Evolutionary conservation across 352 stramenopile genomes (phyloP), one percentile per base, ranked within the genome.

Genomic region (Globisporangium echinulatum): DNA sequence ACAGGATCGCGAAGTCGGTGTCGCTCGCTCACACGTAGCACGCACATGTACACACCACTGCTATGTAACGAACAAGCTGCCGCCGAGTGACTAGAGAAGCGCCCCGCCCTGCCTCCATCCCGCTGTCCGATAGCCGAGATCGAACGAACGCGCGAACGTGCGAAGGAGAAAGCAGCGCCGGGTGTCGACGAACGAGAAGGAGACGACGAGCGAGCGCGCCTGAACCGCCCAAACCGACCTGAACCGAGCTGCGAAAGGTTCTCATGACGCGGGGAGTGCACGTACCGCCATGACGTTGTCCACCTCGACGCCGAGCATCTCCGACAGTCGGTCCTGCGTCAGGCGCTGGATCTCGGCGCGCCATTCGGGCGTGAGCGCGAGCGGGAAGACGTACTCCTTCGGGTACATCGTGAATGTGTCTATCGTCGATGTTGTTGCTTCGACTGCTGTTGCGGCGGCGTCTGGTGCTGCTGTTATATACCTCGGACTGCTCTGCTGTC

Each of bases 251-350:
- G 25, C 40, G 40, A 13, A 44, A 13, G 1, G 40, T 44, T 44
- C 40, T 13, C 2, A 44, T 3, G 40, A 44, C 40, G 40, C 7
- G 40, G 40, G 11, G 40, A 33, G n/a, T 6, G 40, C 25, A 62
- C 62, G 69, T 88, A 94, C 84, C 84, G 84, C 82, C 84, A 94
- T 94, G 54, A 90, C 82, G 40, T 75, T 83, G 70, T 94, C 84
- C 56, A 92, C 82, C 52, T 92, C 84, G 9, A 90, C 80, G 55
- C 82, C 84, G 44, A 94, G 72, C 74, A 91, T 88, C 64, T 94
- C 79, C 19, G 73, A 76, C 10, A 94, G 75, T 60, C 88, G 77
- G 19, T 71, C 61, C 39, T 79, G 67, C 49, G 76, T 80, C 52
- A 69, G 68, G 42, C 8, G 38, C 64, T 77, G 67, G 63, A 94